Percentiles rank a stretch among this genome's conserved stretches.
phyloP scores from a whole-genome alignment of 352 stramenopile genomes.

The Globisporangium canariense region DNA sequence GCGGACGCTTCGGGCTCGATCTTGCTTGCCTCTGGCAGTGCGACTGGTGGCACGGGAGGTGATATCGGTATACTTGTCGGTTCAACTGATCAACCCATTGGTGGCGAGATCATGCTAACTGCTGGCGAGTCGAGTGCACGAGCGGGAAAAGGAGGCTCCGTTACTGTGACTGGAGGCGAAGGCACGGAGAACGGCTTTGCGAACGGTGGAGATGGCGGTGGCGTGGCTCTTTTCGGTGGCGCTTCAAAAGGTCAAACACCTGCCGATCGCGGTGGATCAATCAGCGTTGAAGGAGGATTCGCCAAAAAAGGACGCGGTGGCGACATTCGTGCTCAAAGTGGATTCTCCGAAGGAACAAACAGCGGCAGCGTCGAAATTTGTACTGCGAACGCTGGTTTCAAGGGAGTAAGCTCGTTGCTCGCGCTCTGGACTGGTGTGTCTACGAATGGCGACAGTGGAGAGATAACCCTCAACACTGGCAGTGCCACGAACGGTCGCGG shows the following conservation, averaged over 20 bases:
- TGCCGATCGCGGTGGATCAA: constrained; percentile 63
- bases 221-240: constrained; percentile 81
- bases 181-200: constrained; percentile 55
- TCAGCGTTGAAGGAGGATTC: constrained; percentile 74
- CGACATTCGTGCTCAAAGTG: constrained; percentile 41
- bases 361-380: constrained; percentile 51
- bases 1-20: constrained; percentile 52
- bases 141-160: constrained; percentile 37
- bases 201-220: constrained; percentile 84
- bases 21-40: constrained; percentile 46
- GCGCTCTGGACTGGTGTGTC: constrained; percentile 55
- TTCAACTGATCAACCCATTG: constrained; percentile 46
- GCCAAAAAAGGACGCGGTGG: constrained; percentile 52
- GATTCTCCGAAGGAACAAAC: constrained; percentile 47
- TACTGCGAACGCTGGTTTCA: constrained; percentile 54
- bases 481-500: constrained; percentile 48
- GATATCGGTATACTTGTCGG: constrained; percentile 50
- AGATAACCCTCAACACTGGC: constrained; percentile 56
- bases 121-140: constrained; percentile 51
- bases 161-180: constrained; percentile 60
- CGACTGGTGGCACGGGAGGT: constrained; percentile 60
- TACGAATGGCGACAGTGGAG: constrained; percentile 56
- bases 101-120: constrained; percentile 65
- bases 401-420: constrained; percentile 49
- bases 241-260: constrained; percentile 65